Conservation (phyloP, 768 basidiomycete species). For the Fistulinella prunicolor region DNA sequence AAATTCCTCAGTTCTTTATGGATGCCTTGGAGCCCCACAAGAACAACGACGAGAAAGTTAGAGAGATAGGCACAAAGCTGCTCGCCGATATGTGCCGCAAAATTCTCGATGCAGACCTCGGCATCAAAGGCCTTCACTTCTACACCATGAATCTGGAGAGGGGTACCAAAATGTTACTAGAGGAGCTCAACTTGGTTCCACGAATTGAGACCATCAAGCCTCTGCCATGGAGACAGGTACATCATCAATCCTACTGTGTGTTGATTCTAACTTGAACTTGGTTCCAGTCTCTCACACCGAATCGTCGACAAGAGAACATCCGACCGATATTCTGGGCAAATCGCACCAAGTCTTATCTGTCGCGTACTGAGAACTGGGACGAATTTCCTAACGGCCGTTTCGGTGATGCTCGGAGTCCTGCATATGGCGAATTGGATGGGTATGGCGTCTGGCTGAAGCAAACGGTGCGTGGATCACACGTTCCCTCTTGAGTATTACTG, state of each 20-base stretch:
- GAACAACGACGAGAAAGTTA: slow-evolving; percentile 90
- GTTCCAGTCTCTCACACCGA: slow-evolving; percentile 83
- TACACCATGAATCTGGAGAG: slow-evolving; percentile 98
- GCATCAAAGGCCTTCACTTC: slow-evolving; percentile 88
- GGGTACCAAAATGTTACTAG: slow-evolving; percentile 91
- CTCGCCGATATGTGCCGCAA: slow-evolving; percentile 92
- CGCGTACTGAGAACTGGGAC: slow-evolving; percentile 98
- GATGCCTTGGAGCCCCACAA: slow-evolving; percentile 83
- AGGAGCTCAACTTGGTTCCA: slow-evolving; percentile 87
- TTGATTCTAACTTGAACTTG: slow-evolving; percentile 4
- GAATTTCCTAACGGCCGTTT: slow-evolving; percentile 99
- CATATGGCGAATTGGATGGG: slow-evolving; percentile 96
- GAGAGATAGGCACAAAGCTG: slow-evolving; percentile 88
- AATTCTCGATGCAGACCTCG: slow-evolving; percentile 77
- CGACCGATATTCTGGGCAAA: slow-evolving; percentile 99
- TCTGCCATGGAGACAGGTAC: slow-evolving; percentile 93
- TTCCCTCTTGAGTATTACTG: slow-evolving; percentile 1
- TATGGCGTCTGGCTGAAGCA: slow-evolving; percentile 94
- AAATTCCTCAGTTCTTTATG: slow-evolving; percentile 72
- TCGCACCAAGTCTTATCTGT: slow-evolving; percentile 89
- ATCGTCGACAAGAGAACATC: slow-evolving; percentile 85
- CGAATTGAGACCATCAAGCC: slow-evolving; percentile 90
- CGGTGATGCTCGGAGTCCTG: slow-evolving; percentile 95
- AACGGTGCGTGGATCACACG: slow-evolving; percentile 47
- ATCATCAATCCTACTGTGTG: slow-evolving; percentile 13